Conservation (phyloP, 805 yeast genomes). For the Saccharomycopsis sp. region DNA sequence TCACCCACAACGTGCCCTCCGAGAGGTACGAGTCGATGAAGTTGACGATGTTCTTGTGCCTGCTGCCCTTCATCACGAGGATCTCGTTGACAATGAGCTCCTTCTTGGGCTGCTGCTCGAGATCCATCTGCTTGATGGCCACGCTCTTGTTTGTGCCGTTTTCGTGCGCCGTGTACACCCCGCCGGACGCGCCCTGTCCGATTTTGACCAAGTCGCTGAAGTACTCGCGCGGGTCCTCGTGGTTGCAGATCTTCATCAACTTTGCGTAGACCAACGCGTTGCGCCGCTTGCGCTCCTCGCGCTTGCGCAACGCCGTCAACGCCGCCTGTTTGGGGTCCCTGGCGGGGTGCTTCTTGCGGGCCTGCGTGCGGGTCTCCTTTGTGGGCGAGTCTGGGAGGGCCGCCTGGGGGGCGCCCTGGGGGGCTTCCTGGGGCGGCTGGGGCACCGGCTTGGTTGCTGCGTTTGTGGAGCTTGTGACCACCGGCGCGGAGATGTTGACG, state of each 20-base stretch:
- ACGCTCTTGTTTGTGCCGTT: conserved; percentile 50
- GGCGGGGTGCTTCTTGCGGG: conserved; percentile 23
- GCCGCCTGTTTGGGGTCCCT: conserved; percentile 41
- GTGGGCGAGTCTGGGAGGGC: background rate
- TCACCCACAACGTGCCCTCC: conserved; percentile 85
- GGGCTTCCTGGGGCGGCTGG: too few species aligned
- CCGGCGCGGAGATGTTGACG: conserved; percentile 26
- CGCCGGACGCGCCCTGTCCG: conserved; percentile 99
- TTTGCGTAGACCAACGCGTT: conserved; percentile 68
- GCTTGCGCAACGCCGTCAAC: conserved; percentile 52
- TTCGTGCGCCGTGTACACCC: conserved; percentile 85
- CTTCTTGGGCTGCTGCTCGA: conserved; percentile 91
- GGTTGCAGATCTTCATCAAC: conserved; percentile 69
- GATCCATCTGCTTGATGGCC: conserved; percentile 94
- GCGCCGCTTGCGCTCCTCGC: conserved; percentile 69
- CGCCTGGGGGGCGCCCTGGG: too few species aligned
- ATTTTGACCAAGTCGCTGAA: conserved; percentile 71
- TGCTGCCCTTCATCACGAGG: conserved; percentile 87
- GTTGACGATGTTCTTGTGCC: conserved; percentile 89
- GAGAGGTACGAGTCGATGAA: conserved; percentile 79
- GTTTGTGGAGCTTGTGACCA: conserved; percentile 16
- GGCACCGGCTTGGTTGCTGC: conserved; percentile 2
- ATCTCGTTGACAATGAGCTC: conserved; percentile 93
- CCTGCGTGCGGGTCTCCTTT: conserved; percentile 17
- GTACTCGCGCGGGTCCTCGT: conserved; percentile 71